Percentiles rank a stretch among this genome's conserved stretches.
Evolutionary conservation across 495 filamentous ascomycete species (phyloP).

Genomic region (Neurospora sp.): DNA sequence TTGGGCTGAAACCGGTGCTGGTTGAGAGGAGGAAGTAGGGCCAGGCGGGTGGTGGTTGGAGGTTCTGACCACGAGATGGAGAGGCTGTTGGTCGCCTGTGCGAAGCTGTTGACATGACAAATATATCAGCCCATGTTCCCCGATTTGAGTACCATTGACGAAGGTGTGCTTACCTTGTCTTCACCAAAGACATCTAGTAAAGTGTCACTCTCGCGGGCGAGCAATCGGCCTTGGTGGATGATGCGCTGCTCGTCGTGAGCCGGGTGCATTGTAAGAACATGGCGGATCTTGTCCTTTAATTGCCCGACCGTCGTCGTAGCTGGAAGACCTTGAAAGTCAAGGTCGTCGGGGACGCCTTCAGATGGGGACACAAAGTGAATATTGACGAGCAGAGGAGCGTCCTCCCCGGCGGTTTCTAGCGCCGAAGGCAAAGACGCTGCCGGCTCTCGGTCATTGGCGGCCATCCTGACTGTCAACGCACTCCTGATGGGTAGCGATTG

Average conservation of each 20-base stretch:
- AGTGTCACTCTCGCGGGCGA: conserved; percentile 42
- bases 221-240: conserved; percentile 54
- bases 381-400: conserved; percentile 30
- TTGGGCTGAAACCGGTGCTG: conserved; percentile 11
- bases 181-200: conserved; percentile 49
- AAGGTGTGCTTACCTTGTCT: conserved; percentile 38
- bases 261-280: conserved; percentile 43
- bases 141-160: not conserved
- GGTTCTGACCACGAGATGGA: conserved; percentile 57
- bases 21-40: conserved; percentile 1
- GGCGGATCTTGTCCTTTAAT: conserved; percentile 50
- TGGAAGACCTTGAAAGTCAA: conserved; percentile 23
- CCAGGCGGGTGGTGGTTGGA: conserved; percentile 19
- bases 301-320: conserved; percentile 47
- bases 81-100: conserved; percentile 33
- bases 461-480: conserved; percentile 5
- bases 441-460: not conserved
- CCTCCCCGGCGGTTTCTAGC: conserved; percentile 13
- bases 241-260: conserved; percentile 48
- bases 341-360: conserved; percentile 33
- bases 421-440: conserved; percentile 8
- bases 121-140: conserved; percentile 6
- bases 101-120: conserved; percentile 28
- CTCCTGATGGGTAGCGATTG: not conserved
- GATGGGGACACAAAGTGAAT: conserved; percentile 59